Percentiles rank a stretch among this genome's conserved stretches.
Evolutionary conservation across 1,284 basidiomycete genomes (phyloP).

Genomic region (Moesziomyces sp.): DNA sequence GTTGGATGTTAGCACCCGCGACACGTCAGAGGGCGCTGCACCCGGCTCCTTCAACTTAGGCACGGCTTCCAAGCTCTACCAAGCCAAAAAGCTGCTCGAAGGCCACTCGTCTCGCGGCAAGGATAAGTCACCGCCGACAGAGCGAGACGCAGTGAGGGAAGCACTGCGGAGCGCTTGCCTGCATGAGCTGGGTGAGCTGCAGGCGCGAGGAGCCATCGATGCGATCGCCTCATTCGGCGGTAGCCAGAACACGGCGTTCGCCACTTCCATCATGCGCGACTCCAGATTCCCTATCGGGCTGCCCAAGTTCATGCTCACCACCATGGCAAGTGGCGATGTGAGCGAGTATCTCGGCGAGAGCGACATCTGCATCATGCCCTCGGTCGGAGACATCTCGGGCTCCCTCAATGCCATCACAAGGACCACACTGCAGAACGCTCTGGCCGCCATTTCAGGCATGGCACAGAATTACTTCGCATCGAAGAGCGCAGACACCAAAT

Average conservation of each 20-base stretch:
- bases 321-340: conserved; percentile 44
- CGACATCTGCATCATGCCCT: conserved; percentile 45
- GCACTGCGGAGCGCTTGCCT: conserved; percentile 20
- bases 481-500: not conserved
- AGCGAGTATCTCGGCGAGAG: conserved; percentile 40
- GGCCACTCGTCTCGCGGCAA: not conserved
- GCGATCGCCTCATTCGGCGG: conserved; percentile 41
- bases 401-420: conserved; percentile 37
- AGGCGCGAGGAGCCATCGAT: conserved; percentile 9
- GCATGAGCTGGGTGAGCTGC: conserved; percentile 2
- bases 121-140: not conserved
- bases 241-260: conserved; percentile 41
- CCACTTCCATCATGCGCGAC: conserved; percentile 40
- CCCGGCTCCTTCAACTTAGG: conserved; percentile 16
- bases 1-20: conserved; percentile 23
- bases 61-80: conserved; percentile 2
- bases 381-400: conserved; percentile 44
- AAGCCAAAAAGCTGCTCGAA: conserved; percentile 18
- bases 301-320: conserved; percentile 45
- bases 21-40: conserved; percentile 6
- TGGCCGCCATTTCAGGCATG: conserved; percentile 42
- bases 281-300: conserved; percentile 30
- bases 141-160: conserved; percentile 17
- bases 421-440: conserved; percentile 21
- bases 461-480: conserved; percentile 10